A percentile compares a stretch with the other conserved stretches of the same genome.
These are phyloP conservation scores for Backusella mclennaniae DNA, from an alignment of 192 early-diverging fungal genomes.

Conservation along the genomic window DNA sequence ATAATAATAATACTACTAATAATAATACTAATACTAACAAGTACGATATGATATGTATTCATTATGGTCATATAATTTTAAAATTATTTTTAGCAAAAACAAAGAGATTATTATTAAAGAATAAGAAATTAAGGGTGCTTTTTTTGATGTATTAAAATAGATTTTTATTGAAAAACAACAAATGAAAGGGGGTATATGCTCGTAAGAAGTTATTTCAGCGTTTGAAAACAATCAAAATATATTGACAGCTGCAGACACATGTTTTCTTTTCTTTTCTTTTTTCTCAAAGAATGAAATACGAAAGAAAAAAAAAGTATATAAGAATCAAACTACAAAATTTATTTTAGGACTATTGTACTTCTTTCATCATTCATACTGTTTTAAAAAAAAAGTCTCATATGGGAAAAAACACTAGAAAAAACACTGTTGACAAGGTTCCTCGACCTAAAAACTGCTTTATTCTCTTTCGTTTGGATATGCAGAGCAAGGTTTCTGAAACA, in stretches of 20 bases:
- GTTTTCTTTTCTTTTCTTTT: not conserved
- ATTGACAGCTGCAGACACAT: not conserved
- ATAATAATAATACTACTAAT: not conserved
- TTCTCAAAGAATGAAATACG: not conserved
- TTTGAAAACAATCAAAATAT: not conserved
- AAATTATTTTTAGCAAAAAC: not conserved
- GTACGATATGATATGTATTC: not conserved
- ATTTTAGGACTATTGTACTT: not conserved
- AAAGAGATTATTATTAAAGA: not conserved
- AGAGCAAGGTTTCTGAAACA: slow-evolving; percentile 49
- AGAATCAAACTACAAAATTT: not conserved
- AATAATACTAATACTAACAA: not conserved
- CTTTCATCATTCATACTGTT: not conserved
- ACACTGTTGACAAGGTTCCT: slow-evolving; percentile 1
- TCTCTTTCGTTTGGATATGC: slow-evolving; percentile 56
- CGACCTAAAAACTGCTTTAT: slow-evolving; percentile 69
- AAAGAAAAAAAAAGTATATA: not conserved
- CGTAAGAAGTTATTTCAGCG: not conserved
- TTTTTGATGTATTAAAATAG: not conserved
- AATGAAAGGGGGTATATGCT: not conserved
- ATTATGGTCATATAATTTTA: not conserved
- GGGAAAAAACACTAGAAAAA: not conserved
- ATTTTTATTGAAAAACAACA: not conserved
- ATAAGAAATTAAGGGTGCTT: not conserved
- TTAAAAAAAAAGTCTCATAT: not conserved